Evolutionary conservation across 164 flowering plant genomes (phyloP), one percentile per base, ranked within the genome.

Genomic region (Magnolia sinica): DNA sequence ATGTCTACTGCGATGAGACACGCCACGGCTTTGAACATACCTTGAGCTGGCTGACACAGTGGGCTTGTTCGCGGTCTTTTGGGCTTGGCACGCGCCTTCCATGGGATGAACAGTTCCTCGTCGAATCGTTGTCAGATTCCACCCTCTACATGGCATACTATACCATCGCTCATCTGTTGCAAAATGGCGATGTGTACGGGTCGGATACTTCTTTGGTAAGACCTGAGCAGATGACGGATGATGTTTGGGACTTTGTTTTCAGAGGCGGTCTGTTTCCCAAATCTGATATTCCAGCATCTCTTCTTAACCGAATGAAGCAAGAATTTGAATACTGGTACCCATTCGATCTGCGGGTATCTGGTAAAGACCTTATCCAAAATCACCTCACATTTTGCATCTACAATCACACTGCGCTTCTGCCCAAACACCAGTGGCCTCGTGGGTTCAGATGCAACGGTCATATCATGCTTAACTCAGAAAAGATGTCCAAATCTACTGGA

Each of bases 311-410:
- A 83, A 95, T 95, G 98, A 95, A 90, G 88, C 90, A 92, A 78
- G 98, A 94, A 79, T 94, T 94, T 83, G 87, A 87, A n/a, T 94
- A 94, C 74, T 94, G 98, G 98, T 92, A 94, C 59, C 97, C 97
- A 3, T 90, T 94, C 85, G 98, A 92, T 86, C 86, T 94, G 24
- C 86, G 97, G 45, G 98, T 90, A 3, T 95, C 98, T 52, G 98
- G 98, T 0, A 95, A 93, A 78, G 97, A 95, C 82, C 92, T 95
- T 10, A 95, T 93, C 74, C 98, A 93, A 82, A 95, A 95, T 72
- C 98, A 95, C 76, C 84, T 95, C 64, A 93, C 96, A 0, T 93
- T 94, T 75, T 89, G 86, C 82, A 86, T 95, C 68, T 95, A 93
- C 81, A 93, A 92, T 82, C 98, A 95, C 78, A 89, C 94, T 7